Percentiles rank a stretch among this genome's conserved stretches.
Conservation (phyloP, 208 protist genomes). For the Herpetomonas samuelpessoai region DNA sequence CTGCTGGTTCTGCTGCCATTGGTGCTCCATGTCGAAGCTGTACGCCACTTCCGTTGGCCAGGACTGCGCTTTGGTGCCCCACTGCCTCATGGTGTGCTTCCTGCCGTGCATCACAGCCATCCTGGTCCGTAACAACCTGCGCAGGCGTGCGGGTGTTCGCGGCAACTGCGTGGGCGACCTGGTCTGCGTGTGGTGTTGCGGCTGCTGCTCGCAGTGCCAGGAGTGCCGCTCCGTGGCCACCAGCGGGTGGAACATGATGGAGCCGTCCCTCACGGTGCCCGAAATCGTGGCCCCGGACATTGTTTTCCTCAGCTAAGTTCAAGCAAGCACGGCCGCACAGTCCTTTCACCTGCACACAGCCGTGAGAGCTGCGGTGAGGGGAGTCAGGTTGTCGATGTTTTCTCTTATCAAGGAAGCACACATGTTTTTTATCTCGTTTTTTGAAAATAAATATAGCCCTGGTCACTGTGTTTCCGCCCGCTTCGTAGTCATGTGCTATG, state of each 20-base stretch:
- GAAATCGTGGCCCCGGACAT: conserved; percentile 21
- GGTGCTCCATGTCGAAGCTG: conserved; percentile 49
- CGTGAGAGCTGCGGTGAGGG: too few relatives aligned
- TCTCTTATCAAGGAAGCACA: too few relatives aligned
- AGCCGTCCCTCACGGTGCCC: conserved; percentile 20
- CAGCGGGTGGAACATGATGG: conserved; percentile 39
- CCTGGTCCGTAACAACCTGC: conserved; percentile 54
- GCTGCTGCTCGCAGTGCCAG: conserved; percentile 54
- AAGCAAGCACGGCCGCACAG: too few relatives aligned
- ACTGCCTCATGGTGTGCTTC: conserved; percentile 38
- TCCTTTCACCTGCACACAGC: too few relatives aligned
- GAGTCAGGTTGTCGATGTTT: too few relatives aligned
- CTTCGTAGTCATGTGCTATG: too few relatives aligned
- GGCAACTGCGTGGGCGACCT: conserved; percentile 67
- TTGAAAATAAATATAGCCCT: too few relatives aligned
- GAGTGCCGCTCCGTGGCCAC: conserved; percentile 38
- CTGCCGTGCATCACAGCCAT: conserved; percentile 31
- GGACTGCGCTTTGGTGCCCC: conserved; percentile 49
- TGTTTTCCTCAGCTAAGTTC: conserved; percentile 26
- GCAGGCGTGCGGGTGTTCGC: conserved; percentile 34
- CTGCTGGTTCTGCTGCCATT: conserved; percentile 40
- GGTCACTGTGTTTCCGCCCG: too few relatives aligned
- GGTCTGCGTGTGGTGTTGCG: conserved; percentile 51
- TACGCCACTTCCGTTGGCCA: conserved; percentile 51
- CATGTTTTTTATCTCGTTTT: too few relatives aligned